Evolutionary conservation across 225 moss, liverwort and hornwort species (phyloP), one percentile per base, ranked within the genome.

Genomic region (Sphagnum tenellum): DNA sequence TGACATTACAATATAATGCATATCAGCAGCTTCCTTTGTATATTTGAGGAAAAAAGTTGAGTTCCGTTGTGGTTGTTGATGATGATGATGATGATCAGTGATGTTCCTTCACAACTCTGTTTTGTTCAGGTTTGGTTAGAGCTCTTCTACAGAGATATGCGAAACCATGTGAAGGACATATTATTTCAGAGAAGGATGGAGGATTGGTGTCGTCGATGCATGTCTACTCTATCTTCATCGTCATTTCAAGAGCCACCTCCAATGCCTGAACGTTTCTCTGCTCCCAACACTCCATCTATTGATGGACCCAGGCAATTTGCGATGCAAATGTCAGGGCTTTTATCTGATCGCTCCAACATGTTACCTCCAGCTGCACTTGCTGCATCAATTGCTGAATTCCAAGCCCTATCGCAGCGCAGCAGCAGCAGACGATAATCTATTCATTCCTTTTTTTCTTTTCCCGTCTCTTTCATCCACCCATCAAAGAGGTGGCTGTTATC

Each of bases 161-260:
- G 84, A 9, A 84, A 77, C 65, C 75, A 73, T 51, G 12, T 84
- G 65, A 84, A 84, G 60, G 84, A 84, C 48, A 69, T 73, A 9
- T 51, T 80, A 29, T 81, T 84, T 50, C 84, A 84, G 68, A 75
- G 84, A 46, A 84, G 77, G 64, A 84, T 84, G 84, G 84, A 84
- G 9, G 84, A 84, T 12, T 84, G 84, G 84, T 84, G 75, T 56
- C 80, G 78, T 46, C 84, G 80, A 45, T 69, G 68, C 51, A 75
- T 80, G 77, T 73, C 84, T 5, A 71, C 75, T 5, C 69, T 81
- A 49, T 66, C 80, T 0, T 63, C 73, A 3, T 67, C 75, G 0
- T 66, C 84, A 4, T 80, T 70, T 65, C 79, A 77, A 8, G 84
- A 84, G 62, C 78, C 80, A 0, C 84, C 84, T 7, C 84, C 84